Base-by-base conservation (phyloP, 108 stramenopile genomes). In the Cyclostephanos invisitatus region DNA sequence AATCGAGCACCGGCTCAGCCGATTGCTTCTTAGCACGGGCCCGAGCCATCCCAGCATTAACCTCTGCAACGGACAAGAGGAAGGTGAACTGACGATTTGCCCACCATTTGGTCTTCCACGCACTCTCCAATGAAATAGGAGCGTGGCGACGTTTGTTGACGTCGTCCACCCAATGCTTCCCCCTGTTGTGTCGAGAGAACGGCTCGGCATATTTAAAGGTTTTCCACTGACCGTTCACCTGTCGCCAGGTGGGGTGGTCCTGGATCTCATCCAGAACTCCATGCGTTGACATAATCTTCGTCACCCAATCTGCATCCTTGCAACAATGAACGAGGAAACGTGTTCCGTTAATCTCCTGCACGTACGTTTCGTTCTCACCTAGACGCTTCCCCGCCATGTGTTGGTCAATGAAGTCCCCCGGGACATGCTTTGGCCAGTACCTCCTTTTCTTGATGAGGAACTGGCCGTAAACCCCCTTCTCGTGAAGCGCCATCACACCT, bases 71-170 rank as follows among this genome's bases (percentile, higher is more conserved):
- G 25, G 53, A 54, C 53, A 54, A 54, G 8, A 54, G 62, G 47
- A 62, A 62, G 8, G 62, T 48, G 11, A 62, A 62, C 22, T 49
- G 40, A 10, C 53, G 53, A 54, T 54, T 54, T 5, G 62, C 25
- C 70, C 70, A 71, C 53, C 53, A 62, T 29, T 62, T 71, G 21
- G 70, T 40, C 14, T 12, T 25, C 60, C 70, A 71, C 38, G 15
- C 47, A 24, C 61, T 60, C 29, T 71, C 32, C 38, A 71, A 62
- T 6, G 21, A 58, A 71, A 62, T 71, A 21, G 60, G 70, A 50
- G 58, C 60, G 46, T 71, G 70, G 18, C 60, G n/a, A 37, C 70
- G 22, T 21, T 71, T 61, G 15, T 71, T 71, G 20, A 49, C 25
- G 35, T 37, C 25, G 61, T 60, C 62, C 47, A 62, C 44, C 44